Conservation (phyloP, 2,329 filamentous ascomycete species). For the Cordyceps tenuipes region DNA sequence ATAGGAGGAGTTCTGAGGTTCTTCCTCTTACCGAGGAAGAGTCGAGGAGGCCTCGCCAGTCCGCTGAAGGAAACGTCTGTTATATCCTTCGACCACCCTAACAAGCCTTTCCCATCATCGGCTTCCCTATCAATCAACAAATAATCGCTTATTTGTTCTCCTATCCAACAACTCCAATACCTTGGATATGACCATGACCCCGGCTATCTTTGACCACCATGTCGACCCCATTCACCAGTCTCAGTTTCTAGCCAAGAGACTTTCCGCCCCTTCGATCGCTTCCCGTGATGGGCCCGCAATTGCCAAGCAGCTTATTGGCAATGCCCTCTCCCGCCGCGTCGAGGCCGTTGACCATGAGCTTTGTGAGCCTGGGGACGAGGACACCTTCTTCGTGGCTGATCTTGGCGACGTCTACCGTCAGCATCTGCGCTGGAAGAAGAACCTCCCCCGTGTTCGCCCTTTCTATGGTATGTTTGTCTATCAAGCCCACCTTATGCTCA, state of each 20-base stretch:
- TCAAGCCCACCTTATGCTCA: no score
- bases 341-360: constrained; percentile 75
- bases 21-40: constrained; percentile 99
- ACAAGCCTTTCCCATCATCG: constrained; percentile 35
- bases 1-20: constrained; percentile 97
- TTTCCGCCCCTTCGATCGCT: constrained; percentile 30
- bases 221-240: constrained; percentile 41
- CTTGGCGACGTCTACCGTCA: constrained; percentile 98
- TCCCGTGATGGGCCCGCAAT: constrained; percentile 33
- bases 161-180: constrained; percentile 11
- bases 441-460: constrained; percentile 83
- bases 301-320: constrained; percentile 74
- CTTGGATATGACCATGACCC: constrained; percentile 59
- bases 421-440: constrained; percentile 96
- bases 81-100: constrained; percentile 97
- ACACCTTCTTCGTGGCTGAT: constrained; percentile 97
- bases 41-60: constrained; percentile 97
- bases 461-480: constrained; percentile 67
- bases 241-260: constrained; percentile 40
- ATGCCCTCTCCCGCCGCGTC: constrained; percentile 79
- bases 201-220: constrained; percentile 47
- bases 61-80: constrained; percentile 80
- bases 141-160: background rate
- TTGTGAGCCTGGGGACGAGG: constrained; percentile 89
- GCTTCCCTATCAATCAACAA: constrained; percentile 16